Base-by-base conservation (phyloP, 2,329 filamentous ascomycete species). In the Macrophomina tecta region DNA sequence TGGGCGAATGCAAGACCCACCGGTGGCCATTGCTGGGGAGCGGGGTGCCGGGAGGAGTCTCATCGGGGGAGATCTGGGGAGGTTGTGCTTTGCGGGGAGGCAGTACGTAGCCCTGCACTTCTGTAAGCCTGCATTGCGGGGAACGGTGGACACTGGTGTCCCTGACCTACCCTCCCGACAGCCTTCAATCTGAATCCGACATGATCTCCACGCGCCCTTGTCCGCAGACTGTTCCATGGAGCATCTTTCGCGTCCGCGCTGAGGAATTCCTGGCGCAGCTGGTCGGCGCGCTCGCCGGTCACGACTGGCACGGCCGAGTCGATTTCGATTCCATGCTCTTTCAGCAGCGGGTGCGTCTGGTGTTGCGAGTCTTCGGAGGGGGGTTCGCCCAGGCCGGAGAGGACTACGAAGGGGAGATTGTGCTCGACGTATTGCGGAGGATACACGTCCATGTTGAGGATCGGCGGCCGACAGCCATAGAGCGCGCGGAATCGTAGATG, bases 381-480 rank as follows among this genome's bases (percentile, higher is more conserved):
- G 23, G 78, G 80, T 52, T 68, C 72, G 71, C 80, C 84, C 40
- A 97, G 85, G 12, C 94, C 95, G 45, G 93, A 93, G 40, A 97
- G 86, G 55, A 96, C 83, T 69, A 98, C 81, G 67, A 97, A 85
- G 42, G 94, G 94, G 73, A 96, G 85, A 80, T 95, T 96, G 80
- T 95, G 93, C 77, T 90, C 88, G 78, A 97, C 84, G 82, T 94
- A 97, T 79, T 90, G 90, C 67, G 82, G 78, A 65, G 91, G 91
- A 80, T 93, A 94, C 73, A 87, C 91, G 79, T 95, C 91, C 92
- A 95, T 95, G 51, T 72, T 70, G 67, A 62, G 60, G 61, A 61
- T 66, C 60, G 53, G 45, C 60, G 36, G 51, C 48, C 38, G 62
- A 14, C 49, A 52, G 61, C 63, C 55, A 62, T 68, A 52, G 61